Conservation (phyloP, 306 rosid genomes). For the Betula pendula region DNA sequence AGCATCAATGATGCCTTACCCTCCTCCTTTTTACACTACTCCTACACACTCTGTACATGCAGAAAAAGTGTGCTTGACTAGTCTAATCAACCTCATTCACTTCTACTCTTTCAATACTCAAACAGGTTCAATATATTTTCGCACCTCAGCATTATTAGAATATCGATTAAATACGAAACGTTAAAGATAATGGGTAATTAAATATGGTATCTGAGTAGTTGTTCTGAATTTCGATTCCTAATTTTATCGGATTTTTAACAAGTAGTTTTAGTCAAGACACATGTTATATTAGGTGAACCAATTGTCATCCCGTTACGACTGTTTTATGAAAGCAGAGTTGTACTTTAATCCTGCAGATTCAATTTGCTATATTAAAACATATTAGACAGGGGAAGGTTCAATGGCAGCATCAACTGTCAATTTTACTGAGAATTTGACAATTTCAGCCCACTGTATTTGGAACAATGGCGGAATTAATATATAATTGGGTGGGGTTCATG, state of each 20-base stretch:
- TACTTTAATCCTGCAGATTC: too few relatives aligned
- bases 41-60: constrained; percentile 14
- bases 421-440: neutral
- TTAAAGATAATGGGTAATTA: too few relatives aligned
- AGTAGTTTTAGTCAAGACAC: too few relatives aligned
- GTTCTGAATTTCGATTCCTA: too few relatives aligned
- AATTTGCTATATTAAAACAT: too few relatives aligned
- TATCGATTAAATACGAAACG: too few relatives aligned
- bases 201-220: too few relatives aligned
- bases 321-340: neutral
- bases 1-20: constrained; percentile 50
- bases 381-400: neutral
- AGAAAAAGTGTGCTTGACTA: constrained; percentile 35
- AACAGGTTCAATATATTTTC: too few relatives aligned
- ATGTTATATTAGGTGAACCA: neutral
- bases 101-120: neutral
- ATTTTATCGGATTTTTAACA: too few relatives aligned
- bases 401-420: neutral
- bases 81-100: constrained; percentile 23
- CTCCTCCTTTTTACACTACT: constrained; percentile 25
- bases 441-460: neutral
- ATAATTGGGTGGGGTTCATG: neutral
- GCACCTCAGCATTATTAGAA: too few relatives aligned
- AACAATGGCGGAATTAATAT: neutral
- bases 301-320: neutral